Percentiles rank a stretch among this genome's conserved stretches.
Evolutionary conservation across 1,284 basidiomycete species (phyloP).

Genomic region (Rhizoctonia solani): DNA sequence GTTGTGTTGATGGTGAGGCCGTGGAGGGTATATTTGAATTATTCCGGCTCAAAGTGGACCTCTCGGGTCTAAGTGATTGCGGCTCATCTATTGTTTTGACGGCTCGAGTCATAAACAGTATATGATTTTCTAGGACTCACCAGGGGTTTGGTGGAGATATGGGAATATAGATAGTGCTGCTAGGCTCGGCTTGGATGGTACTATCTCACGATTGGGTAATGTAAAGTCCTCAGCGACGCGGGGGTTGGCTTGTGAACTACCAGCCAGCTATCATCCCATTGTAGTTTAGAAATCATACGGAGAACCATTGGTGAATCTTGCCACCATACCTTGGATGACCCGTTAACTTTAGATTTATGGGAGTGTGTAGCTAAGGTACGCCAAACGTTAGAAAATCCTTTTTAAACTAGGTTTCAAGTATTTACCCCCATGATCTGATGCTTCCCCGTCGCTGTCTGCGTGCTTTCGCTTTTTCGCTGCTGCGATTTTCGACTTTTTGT

Average conservation of each 20-base stretch:
- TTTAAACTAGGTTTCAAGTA: background rate
- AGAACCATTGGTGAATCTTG: background rate
- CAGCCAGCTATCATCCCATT: background rate
- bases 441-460: slow-evolving; percentile 28
- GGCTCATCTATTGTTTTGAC: background rate
- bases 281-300: background rate
- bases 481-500: slow-evolving; percentile 27
- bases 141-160: slow-evolving; percentile 27
- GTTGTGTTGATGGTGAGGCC: slow-evolving; percentile 11
- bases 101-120: background rate
- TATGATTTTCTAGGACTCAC: background rate
- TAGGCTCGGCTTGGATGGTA: slow-evolving; percentile 17
- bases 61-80: slow-evolving; percentile 10
- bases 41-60: slow-evolving; percentile 7
- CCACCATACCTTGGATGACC: slow-evolving; percentile 24
- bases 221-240: slow-evolving; percentile 31
- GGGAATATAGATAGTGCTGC: slow-evolving; percentile 30
- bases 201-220: slow-evolving; percentile 15
- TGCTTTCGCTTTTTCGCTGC: slow-evolving; percentile 24
- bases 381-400: background rate
- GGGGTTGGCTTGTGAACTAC: slow-evolving; percentile 26
- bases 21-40: slow-evolving; percentile 25
- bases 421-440: slow-evolving; percentile 29
- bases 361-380: background rate
- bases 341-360: slow-evolving; percentile 31